phyloP scores from a whole-genome alignment of 2,329 filamentous ascomycete species.

The Alternaria sp. region DNA sequence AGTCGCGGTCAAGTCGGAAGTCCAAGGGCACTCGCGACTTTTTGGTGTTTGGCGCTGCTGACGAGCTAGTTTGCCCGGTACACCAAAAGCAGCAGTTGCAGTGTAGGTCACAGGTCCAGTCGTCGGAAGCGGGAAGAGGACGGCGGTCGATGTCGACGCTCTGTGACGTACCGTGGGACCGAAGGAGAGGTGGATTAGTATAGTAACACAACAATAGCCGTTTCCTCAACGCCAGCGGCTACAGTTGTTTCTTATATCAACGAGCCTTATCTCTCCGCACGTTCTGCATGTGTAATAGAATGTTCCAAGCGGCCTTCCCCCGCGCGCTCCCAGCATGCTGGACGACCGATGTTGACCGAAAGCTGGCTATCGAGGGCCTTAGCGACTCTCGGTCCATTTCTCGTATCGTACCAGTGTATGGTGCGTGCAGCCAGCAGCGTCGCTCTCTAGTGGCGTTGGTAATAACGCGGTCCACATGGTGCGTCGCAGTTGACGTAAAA shows the following conservation, averaged over 20 bases:
- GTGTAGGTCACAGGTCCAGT: constrained; percentile 32
- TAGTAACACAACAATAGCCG: constrained; percentile 5
- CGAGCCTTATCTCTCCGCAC: constrained; percentile 29
- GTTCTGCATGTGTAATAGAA: constrained; percentile 29
- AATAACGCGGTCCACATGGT: constrained; percentile 41
- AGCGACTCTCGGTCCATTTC: constrained; percentile 7
- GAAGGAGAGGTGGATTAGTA: neutral
- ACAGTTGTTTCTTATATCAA: constrained; percentile 17
- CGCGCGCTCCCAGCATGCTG: constrained; percentile 22
- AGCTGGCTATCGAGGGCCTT: constrained; percentile 6
- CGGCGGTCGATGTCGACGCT: constrained; percentile 8
- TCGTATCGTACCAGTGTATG: constrained; percentile 11
- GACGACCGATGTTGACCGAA: constrained; percentile 27
- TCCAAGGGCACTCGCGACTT: constrained; percentile 20
- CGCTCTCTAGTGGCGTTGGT: constrained; percentile 11
- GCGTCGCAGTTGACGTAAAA: constrained; percentile 41
- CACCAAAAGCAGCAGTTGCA: constrained; percentile 26
- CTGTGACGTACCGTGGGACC: constrained; percentile 14
- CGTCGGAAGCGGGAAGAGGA: constrained; percentile 10
- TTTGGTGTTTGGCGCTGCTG: constrained; percentile 23
- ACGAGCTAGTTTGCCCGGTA: constrained; percentile 20
- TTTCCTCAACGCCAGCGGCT: constrained; percentile 1
- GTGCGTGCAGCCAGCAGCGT: constrained; percentile 11
- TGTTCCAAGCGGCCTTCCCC: constrained; percentile 22
- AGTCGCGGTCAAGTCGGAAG: neutral